Evolutionary conservation across 306 rosid species (phyloP).

Genomic region (cucumber (Cucumis sativus)): DNA sequence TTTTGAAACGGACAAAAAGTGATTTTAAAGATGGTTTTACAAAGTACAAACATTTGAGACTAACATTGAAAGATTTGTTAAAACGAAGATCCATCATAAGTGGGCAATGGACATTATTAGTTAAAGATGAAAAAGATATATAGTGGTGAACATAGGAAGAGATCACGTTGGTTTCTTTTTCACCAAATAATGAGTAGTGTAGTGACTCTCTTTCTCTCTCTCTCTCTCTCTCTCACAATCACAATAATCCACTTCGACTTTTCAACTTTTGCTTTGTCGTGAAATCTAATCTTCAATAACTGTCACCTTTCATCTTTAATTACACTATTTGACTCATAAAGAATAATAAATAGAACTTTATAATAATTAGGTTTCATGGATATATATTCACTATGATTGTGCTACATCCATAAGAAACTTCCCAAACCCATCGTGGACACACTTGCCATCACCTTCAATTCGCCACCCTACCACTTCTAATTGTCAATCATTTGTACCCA

Average conservation of each 20-base stretch:
- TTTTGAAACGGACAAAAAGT: too few species aligned
- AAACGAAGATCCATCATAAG: not conserved
- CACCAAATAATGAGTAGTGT: not conserved
- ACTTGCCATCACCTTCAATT: not conserved
- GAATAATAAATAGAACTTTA: not conserved
- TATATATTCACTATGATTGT: not conserved
- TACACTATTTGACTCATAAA: not conserved
- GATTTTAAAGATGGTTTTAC: too few species aligned
- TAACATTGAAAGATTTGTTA: not conserved
- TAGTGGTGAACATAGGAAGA: not conserved
- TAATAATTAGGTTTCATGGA: not conserved
- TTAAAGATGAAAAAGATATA: not conserved
- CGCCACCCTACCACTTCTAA: not conserved
- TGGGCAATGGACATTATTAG: not conserved
- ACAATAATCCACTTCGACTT: too few species aligned
- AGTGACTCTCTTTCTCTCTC: not conserved
- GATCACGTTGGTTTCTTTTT: not conserved
- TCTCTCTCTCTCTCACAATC: not conserved
- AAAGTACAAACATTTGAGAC: too few species aligned
- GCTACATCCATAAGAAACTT: not conserved
- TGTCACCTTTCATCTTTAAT: not conserved
- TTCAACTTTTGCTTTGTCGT: not conserved
- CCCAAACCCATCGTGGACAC: not conserved
- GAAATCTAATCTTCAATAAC: not conserved
- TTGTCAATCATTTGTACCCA: not conserved